Conservation (phyloP, 1,284 basidiomycete genomes). For the Sporisorium graminicola region DNA sequence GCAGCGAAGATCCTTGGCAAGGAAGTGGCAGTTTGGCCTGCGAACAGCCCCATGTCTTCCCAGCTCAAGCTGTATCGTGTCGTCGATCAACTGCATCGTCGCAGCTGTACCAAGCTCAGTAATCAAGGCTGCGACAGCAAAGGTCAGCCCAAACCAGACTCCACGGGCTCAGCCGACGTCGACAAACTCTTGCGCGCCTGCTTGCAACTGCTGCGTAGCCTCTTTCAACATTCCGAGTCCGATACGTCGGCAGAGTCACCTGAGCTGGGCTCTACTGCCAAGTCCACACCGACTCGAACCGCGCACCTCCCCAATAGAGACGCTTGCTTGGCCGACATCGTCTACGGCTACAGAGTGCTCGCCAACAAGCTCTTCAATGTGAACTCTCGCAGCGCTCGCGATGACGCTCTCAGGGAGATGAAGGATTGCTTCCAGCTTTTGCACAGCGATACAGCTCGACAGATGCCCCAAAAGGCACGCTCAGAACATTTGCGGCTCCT, state of each 20-base stretch:
- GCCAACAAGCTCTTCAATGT: slow-evolving; percentile 43
- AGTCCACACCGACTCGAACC: slow-evolving; percentile 12
- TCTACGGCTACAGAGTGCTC: slow-evolving; percentile 38
- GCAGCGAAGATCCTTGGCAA: slow-evolving; percentile 16
- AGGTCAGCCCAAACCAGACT: slow-evolving; percentile 34
- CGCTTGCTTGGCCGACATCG: slow-evolving; percentile 33
- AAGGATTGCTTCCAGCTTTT: slow-evolving; percentile 21
- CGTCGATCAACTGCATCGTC: slow-evolving; percentile 46
- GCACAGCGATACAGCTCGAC: slow-evolving; percentile 5
- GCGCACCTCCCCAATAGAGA: slow-evolving; percentile 24
- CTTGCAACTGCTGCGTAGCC: slow-evolving; percentile 28
- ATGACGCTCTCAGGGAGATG: slow-evolving; percentile 25
- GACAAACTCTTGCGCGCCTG: slow-evolving; percentile 34
- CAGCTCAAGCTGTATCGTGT: slow-evolving; percentile 51
- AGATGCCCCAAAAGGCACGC: slow-evolving; percentile 10
- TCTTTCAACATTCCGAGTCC: slow-evolving; percentile 4
- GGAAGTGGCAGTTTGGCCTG: slow-evolving; percentile 27
- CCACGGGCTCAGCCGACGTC: slow-evolving; percentile 18
- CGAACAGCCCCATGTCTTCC: slow-evolving; percentile 15
- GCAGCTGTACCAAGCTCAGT: slow-evolving; percentile 36
- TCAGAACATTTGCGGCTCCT: slow-evolving; percentile 49
- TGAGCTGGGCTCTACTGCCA: neutral
- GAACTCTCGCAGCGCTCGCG: slow-evolving; percentile 22
- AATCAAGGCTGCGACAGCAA: slow-evolving; percentile 40
- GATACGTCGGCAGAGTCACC: neutral